Evolutionary conservation across 2,329 filamentous ascomycete genomes (phyloP), one percentile per base, ranked within the genome.

Genomic region (Penicillium psychrosexuale): DNA sequence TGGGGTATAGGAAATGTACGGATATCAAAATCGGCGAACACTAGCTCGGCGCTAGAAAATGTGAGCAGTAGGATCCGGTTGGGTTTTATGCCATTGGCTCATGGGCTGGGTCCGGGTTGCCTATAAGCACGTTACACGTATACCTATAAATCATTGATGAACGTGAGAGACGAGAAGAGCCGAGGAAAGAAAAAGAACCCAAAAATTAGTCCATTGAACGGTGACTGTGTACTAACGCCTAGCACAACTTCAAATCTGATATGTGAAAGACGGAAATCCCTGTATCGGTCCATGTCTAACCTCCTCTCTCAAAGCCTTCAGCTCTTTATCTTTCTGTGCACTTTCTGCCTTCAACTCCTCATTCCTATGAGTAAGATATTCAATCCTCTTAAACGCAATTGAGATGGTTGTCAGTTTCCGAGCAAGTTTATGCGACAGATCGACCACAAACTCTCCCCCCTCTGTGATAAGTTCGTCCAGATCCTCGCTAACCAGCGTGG

Each of bases 381-480:
- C 50, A 39, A 39, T 8, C 19, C n/a, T 47, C 19, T 52, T 37
- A 4, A 47, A 40, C 5, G 13, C 24, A 8, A 17, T 5, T 8
- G 27, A 24, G 2, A 19, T 17, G 0, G 22, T 19, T 1, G 22
- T 12, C 5, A 55, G 30, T 34, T 39, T 54, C 22, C 40, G 40
- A 13, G 55, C 51, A 36, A 57, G 55, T n/a, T 57, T 57, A 24
- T 33, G 39, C 4, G 51, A 45, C 15, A 57, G 12, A 42, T 57
- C 51, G 6, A 57, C 36, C 37, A 54, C 45, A 43, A 57, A 57
- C 15, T 57, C 45, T 11, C 55, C 55, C 5, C 55, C 51, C 17
- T 57, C 51, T 15, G 51, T 17, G 1, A 53, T 46, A n/a, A 57
- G 39, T 6, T 39, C 15, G 7, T 46, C 46, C 15, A 54, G 1